Evolutionary conservation across 805 yeast species (phyloP), one percentile per base, ranked within the genome.

Genomic region (Candida vaughaniae): DNA sequence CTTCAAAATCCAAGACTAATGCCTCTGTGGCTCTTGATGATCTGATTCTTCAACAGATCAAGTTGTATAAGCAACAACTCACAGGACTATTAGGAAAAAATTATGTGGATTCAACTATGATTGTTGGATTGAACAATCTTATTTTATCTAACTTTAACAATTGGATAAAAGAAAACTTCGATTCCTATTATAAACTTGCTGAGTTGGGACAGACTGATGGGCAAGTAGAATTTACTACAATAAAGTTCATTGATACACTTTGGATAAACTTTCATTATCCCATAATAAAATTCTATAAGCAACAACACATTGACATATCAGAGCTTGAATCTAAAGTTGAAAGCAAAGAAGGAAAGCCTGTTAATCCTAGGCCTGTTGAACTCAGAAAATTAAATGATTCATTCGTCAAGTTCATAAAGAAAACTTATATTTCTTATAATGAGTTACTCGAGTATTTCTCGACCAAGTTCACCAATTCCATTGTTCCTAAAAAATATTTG

Each of bases 201-300:
- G 48, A 44, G 22, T 28, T 20, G 2, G 43, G 34, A 4, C 42
- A 51, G 18, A 33, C 15, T 12, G 27, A 25, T 8, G n/a, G 35
- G 10, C 36, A 38, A 32, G 51, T 54, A 2, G 55, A 74, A 5
- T 64, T 82, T 41, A 48, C 41, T 4, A 64, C 70, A 31, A 56
- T 62, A 18, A 51, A 52, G 12, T 54, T 48, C 31, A 45, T 68
- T 14, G 82, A 78, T 35, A 47, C 55, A 4, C 55, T 78, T 15
- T 83, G 89, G 89, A 53, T 65, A 22, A 76, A 77, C 4, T 69
- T 83, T 44, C 83, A 79, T 46, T 78, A 79, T 48, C 87, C 87
- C 2, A 72, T 78, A 2, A 69, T 82, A 42, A 80, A 78, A 46
- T 71, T 71, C 52, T 81, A 71, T 48, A 79, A 75, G 50, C 48